These are phyloP conservation scores for Endoconidiophora polonica DNA, from an alignment of 2,329 filamentous ascomycete species.

Conservation along the genomic window DNA sequence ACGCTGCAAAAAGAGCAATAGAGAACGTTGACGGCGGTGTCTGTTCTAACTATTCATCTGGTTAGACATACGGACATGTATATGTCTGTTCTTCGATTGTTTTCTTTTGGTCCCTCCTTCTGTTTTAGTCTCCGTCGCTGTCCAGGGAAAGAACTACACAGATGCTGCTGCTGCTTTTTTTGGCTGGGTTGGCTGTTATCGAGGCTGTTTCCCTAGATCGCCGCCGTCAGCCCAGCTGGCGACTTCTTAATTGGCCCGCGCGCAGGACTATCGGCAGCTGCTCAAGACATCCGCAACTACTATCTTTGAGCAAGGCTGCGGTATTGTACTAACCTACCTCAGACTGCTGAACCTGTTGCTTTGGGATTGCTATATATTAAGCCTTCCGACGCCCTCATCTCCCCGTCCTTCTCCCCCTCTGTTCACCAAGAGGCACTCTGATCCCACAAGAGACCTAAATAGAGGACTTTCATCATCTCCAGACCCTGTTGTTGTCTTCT, in stretches of 20 bases:
- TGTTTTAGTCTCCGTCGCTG: no score
- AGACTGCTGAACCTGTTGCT: background rate
- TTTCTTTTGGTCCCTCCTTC: no score
- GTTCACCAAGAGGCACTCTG: conserved; percentile 6
- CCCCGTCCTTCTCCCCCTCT: background rate
- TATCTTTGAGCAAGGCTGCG: background rate
- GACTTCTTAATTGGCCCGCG: background rate
- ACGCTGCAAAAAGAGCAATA: no score
- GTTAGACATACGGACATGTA: no score
- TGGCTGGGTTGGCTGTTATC: no score
- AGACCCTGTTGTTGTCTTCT: conserved; percentile 2
- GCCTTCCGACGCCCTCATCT: background rate
- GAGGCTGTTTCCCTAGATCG: background rate
- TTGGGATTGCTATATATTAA: conserved; percentile 2
- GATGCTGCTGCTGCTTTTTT: no score
- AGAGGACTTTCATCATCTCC: background rate
- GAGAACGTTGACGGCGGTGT: no score
- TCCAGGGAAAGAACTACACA: no score
- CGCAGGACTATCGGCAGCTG: background rate
- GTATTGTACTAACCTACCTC: background rate
- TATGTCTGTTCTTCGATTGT: no score
- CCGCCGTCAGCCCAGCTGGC: background rate
- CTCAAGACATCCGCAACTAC: background rate
- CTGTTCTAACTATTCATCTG: no score
- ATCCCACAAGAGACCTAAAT: background rate